phyloP scores from a whole-genome alignment of 2,329 filamentous ascomycete genomes.

The Penicillium verrucosum region DNA sequence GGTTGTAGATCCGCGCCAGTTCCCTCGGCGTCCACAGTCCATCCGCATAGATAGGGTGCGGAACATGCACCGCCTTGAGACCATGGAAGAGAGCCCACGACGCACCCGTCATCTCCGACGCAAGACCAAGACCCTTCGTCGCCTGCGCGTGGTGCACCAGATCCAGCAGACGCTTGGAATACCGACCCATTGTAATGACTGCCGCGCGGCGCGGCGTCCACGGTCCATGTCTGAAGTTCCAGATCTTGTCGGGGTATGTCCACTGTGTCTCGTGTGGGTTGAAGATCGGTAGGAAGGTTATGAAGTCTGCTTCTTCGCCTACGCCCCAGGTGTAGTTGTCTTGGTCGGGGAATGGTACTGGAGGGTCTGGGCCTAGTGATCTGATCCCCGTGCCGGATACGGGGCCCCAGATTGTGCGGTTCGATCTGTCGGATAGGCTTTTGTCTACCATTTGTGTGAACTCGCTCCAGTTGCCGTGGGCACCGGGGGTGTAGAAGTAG shows the following conservation, averaged over 20 bases:
- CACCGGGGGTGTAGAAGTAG: conserved; percentile 70
- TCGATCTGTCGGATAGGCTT: conserved; percentile 14
- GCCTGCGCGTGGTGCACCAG: conserved; percentile 69
- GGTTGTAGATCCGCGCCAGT: conserved; percentile 55
- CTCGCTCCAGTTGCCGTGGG: conserved; percentile 69
- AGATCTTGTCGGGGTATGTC: conserved; percentile 21
- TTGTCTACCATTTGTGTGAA: conserved; percentile 62
- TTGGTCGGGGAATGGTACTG: conserved; percentile 13
- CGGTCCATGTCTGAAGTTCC: conserved; percentile 20
- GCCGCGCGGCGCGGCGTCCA: conserved; percentile 19
- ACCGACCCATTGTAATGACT: conserved; percentile 24
- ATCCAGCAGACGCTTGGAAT: conserved; percentile 19
- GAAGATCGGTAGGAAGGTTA: conserved; percentile 23
- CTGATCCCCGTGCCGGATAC: conserved; percentile 20
- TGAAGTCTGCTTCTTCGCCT: conserved; percentile 23
- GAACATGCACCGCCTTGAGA: conserved; percentile 69
- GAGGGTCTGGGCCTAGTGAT: conserved; percentile 24
- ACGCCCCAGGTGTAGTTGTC: conserved; percentile 26
- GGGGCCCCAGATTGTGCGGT: conserved; percentile 26
- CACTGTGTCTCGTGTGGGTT: conserved; percentile 21
- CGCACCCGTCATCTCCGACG: conserved; percentile 72
- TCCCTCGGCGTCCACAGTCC: conserved; percentile 55
- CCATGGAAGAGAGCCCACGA: conserved; percentile 70
- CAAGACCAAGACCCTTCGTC: conserved; percentile 68
- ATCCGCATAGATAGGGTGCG: conserved; percentile 57